Percentiles rank a stretch among this genome's conserved stretches.
Conservation (phyloP, 805 yeast species). For the Lachancea meyersii region DNA sequence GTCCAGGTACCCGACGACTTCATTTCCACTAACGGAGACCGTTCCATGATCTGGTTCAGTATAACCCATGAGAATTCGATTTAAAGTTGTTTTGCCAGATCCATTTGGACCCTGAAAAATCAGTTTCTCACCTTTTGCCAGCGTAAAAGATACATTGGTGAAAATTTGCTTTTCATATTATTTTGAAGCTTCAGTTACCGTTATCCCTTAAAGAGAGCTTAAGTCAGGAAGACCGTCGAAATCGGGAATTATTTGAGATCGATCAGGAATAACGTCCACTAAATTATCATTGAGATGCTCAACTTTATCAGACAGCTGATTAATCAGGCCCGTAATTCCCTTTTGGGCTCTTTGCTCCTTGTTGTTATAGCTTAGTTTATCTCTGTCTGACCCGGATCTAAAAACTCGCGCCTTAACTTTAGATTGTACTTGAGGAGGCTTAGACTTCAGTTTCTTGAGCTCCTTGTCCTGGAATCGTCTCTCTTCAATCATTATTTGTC, state of each 20-base stretch:
- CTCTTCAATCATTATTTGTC: constrained; percentile 11
- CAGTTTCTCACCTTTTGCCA: constrained; percentile 14
- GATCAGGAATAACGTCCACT: constrained; percentile 15
- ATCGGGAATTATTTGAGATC: constrained; percentile 12
- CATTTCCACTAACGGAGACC: constrained; percentile 15
- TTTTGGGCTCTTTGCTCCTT: constrained; percentile 16
- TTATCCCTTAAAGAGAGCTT: constrained; percentile 12
- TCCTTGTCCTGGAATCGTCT: constrained; percentile 16
- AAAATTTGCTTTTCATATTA: constrained; percentile 12
- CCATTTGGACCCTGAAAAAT: constrained; percentile 20
- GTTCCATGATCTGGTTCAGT: constrained; percentile 14
- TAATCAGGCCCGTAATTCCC: constrained; percentile 12
- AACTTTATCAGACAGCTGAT: constrained; percentile 14
- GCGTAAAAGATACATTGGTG: constrained; percentile 12
- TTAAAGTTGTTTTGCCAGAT: constrained; percentile 20
- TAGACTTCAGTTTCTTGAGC: constrained; percentile 13
- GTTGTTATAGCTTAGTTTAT: constrained; percentile 14
- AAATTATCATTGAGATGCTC: constrained; percentile 13
- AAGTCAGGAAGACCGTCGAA: constrained; percentile 14
- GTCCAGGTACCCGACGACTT: constrained; percentile 15
- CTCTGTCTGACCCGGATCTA: constrained; percentile 16
- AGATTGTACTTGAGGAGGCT: constrained; percentile 13
- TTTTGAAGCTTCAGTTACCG: constrained; percentile 12
- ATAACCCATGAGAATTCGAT: constrained; percentile 14
- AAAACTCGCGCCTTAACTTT: constrained; percentile 14